phyloP scores from a whole-genome alignment of 257 asterid genomes.

The Petunia axillaris region DNA sequence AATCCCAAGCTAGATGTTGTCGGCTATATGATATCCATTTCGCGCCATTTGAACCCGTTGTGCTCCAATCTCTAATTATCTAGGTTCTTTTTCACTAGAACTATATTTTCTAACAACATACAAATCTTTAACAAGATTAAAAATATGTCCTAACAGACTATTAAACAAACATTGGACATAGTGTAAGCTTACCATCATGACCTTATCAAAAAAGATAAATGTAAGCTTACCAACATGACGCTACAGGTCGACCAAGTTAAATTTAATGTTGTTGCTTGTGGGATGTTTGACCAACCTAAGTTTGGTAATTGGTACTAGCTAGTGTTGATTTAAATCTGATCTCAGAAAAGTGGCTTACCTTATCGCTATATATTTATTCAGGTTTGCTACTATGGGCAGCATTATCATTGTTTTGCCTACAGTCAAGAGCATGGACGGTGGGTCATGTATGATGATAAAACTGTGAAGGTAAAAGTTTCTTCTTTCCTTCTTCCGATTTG shows the following conservation, averaged over 20 bases:
- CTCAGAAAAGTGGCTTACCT: background rate
- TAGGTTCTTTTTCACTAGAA: background rate
- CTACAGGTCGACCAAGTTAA: background rate
- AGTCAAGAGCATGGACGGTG: slow-evolving; percentile 71
- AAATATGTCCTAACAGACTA: background rate
- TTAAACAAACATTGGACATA: background rate
- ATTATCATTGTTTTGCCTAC: slow-evolving; percentile 95
- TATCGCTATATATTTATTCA: slow-evolving; percentile 22
- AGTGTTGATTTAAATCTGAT: background rate
- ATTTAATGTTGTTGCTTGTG: background rate
- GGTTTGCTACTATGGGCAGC: slow-evolving; percentile 90
- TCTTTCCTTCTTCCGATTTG: background rate
- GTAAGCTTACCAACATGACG: background rate
- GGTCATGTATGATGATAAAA: slow-evolving; percentile 94
- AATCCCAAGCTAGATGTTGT: background rate
- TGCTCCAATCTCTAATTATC: background rate
- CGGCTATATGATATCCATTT: background rate
- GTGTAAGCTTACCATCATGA: too few species aligned
- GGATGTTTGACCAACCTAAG: too few species aligned
- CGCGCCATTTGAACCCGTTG: background rate
- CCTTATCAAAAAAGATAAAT: background rate
- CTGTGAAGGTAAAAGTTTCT: slow-evolving; percentile 70
- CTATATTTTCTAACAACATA: background rate
- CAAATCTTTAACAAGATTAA: background rate
- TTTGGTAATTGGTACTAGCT: too few species aligned